Evolutionary conservation across 192 early-diverging fungal species (phyloP).

Genomic region (Dispira parvispora): DNA sequence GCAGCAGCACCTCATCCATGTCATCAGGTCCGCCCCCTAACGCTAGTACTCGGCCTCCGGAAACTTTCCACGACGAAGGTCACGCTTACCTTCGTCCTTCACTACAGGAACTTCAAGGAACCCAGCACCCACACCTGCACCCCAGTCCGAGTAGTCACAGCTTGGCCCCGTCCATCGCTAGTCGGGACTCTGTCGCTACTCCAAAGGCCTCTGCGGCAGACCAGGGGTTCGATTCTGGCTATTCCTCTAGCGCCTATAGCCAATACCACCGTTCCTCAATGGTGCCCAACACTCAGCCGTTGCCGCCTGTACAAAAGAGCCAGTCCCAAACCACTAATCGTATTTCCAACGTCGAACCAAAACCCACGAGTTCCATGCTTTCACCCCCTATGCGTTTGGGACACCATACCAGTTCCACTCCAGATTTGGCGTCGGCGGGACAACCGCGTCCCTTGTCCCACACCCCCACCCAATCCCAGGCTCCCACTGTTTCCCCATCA

Average conservation of each 20-base stretch:
- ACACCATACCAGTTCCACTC: neutral
- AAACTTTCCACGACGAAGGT: neutral
- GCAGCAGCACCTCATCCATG: neutral
- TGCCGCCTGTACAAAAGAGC: neutral
- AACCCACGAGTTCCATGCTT: neutral
- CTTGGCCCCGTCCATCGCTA: neutral
- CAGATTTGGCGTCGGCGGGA: neutral
- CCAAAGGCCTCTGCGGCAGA: neutral
- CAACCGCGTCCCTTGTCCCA: too few relatives aligned
- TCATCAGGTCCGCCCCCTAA: neutral
- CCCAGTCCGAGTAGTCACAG: neutral
- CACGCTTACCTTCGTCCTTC: constrained; percentile 1
- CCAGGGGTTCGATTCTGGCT: constrained; percentile 3
- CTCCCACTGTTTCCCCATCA: too few relatives aligned
- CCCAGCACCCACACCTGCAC: neutral
- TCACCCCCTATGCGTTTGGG: neutral
- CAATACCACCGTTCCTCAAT: neutral
- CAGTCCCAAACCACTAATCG: neutral
- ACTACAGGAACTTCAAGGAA: neutral
- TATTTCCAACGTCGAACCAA: neutral
- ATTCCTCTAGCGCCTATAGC: neutral
- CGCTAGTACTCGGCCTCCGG: neutral
- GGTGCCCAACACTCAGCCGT: neutral
- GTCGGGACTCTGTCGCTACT: neutral
- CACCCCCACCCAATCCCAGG: too few relatives aligned